Conservation (phyloP, 2,329 filamentous ascomycete species). For the Ceratocystiopsis sp. region DNA sequence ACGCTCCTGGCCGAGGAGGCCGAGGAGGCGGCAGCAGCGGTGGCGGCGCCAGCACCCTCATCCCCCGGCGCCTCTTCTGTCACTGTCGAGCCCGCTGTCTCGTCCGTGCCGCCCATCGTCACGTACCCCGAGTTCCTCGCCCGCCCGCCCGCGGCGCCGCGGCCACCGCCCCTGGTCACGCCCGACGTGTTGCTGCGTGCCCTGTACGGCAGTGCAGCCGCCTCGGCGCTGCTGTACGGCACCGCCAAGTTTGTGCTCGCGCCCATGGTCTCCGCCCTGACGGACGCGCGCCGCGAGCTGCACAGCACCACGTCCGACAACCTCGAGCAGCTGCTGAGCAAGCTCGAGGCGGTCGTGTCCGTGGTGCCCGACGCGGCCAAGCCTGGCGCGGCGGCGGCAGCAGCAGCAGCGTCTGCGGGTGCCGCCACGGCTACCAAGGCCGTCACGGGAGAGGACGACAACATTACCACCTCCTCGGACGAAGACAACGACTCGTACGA, state of each 20-base stretch:
- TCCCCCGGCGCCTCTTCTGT: not conserved
- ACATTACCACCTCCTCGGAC: slow-evolving; percentile 4
- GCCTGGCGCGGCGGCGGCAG: slow-evolving; percentile 2
- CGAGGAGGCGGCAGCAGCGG: not conserved
- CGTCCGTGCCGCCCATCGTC: slow-evolving; percentile 36
- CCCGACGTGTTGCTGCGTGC: slow-evolving; percentile 39
- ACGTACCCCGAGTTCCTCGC: slow-evolving; percentile 56
- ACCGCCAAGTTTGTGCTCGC: slow-evolving; percentile 50
- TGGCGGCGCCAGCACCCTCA: not conserved
- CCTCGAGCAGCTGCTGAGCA: slow-evolving; percentile 28
- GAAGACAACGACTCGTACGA: slow-evolving; percentile 32
- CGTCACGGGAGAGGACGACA: slow-evolving; percentile 5
- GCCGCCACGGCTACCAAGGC: slow-evolving; percentile 1
- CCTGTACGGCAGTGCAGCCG: slow-evolving; percentile 37
- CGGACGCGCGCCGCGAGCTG: slow-evolving; percentile 34
- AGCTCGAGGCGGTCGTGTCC: slow-evolving; percentile 41
- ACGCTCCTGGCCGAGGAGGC: slow-evolving; percentile 33
- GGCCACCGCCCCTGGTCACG: slow-evolving; percentile 45
- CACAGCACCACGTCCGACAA: slow-evolving; percentile 29
- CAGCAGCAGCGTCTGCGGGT: not conserved
- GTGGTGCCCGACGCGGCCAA: slow-evolving; percentile 29
- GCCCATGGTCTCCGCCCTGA: slow-evolving; percentile 39
- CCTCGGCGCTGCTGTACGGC: slow-evolving; percentile 52
- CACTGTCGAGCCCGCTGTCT: too few relatives aligned
- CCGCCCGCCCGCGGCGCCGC: slow-evolving; percentile 22